These are phyloP conservation scores for Teunomyces tritomae DNA, from an alignment of 805 yeast genomes.

Conservation along the genomic window DNA sequence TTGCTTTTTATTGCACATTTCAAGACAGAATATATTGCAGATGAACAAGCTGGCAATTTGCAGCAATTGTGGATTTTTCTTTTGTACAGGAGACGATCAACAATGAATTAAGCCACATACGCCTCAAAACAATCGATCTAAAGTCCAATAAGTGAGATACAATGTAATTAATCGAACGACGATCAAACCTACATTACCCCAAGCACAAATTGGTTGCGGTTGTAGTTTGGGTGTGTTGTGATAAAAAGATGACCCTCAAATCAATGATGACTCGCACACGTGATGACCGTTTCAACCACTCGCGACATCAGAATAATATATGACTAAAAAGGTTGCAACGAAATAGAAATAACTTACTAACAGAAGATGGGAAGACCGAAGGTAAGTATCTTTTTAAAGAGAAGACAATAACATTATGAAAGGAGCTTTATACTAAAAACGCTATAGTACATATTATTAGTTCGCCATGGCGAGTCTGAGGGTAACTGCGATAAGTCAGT, in stretches of 20 bases:
- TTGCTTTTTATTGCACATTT: too few relatives aligned
- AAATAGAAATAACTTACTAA: conserved; percentile 3
- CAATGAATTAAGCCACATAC: too few relatives aligned
- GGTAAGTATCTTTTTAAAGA: conserved; percentile 17
- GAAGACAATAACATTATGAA: too few relatives aligned
- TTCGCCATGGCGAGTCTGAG: conserved; percentile 92
- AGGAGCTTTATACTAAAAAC: neutral
- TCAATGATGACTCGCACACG: neutral
- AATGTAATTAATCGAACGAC: neutral
- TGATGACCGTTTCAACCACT: neutral
- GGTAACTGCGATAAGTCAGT: conserved; percentile 85
- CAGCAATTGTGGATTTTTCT: neutral
- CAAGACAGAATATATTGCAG: too few relatives aligned
- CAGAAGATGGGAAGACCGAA: conserved; percentile 30
- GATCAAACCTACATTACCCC: neutral
- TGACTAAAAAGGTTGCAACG: neutral
- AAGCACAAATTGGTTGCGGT: neutral
- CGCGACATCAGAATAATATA: neutral
- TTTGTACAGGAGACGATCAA: neutral
- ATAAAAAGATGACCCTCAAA: neutral
- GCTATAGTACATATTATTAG: conserved; percentile 61
- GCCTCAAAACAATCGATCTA: too few relatives aligned
- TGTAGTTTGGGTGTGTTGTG: neutral
- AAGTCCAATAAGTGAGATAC: too few relatives aligned
- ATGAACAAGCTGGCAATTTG: neutral